phyloP scores from a whole-genome alignment of 208 protist genomes.

The Crithidia bombi region DNA sequence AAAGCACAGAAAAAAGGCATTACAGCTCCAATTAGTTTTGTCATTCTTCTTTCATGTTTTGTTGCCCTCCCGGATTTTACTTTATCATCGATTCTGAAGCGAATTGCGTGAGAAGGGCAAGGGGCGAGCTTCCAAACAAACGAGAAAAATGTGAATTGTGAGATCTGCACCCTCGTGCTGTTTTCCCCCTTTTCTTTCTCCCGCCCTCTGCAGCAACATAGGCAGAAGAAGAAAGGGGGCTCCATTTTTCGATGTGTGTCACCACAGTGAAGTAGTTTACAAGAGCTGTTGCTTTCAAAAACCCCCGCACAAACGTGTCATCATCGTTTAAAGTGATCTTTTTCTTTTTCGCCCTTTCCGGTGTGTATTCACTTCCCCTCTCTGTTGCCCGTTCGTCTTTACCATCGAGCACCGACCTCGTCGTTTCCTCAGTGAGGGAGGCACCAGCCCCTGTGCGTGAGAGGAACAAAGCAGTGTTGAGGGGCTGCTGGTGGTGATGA shows the following conservation, averaged over 20 bases:
- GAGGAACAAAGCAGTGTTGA: too few relatives aligned
- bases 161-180: neutral
- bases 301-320: too few relatives aligned
- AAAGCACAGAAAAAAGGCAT: neutral
- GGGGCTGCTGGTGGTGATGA: too few relatives aligned
- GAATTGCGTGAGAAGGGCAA: neutral
- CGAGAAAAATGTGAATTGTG: neutral
- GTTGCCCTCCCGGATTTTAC: neutral
- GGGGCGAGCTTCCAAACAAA: too few relatives aligned
- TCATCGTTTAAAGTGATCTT: neutral
- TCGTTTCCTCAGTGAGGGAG: too few relatives aligned
- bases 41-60: slow-evolving; percentile 1
- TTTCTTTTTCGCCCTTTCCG: slow-evolving; percentile 7
- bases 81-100: neutral
- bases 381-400: too few relatives aligned
- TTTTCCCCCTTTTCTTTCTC: too few relatives aligned
- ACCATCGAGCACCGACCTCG: too few relatives aligned
- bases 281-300: slow-evolving; percentile 24
- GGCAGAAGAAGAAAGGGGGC: too few relatives aligned
- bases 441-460: too few relatives aligned
- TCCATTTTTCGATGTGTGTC: slow-evolving; percentile 11
- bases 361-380: neutral
- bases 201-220: too few relatives aligned
- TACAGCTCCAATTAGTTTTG: slow-evolving; percentile 4
- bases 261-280: slow-evolving; percentile 25